Evolutionary conservation across 129 eudicot genomes (phyloP).

Genomic region (Cynara cardunculus): DNA sequence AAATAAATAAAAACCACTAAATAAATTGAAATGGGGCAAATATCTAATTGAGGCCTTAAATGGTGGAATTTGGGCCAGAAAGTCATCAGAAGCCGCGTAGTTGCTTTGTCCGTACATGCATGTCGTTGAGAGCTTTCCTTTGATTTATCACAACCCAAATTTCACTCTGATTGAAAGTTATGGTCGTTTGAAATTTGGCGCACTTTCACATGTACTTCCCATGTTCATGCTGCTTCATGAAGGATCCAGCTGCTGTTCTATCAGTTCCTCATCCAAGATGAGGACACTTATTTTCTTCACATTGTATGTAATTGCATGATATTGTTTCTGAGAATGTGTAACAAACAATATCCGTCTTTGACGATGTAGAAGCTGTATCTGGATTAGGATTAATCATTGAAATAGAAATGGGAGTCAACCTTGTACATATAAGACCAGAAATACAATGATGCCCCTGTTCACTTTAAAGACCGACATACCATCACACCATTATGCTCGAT

Average conservation of each 20-base stretch:
- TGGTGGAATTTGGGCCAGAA: background rate
- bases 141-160: background rate
- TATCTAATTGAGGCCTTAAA: slow-evolving; percentile 2
- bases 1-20: background rate
- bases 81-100: background rate
- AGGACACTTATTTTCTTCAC: background rate
- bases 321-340: background rate
- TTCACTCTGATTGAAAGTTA: background rate
- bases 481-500: slow-evolving; percentile 1
- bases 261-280: slow-evolving; percentile 1
- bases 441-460: slow-evolving; percentile 3
- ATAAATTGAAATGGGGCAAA: background rate
- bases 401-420: background rate
- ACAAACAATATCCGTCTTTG: background rate
- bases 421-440: background rate
- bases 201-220: background rate
- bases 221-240: background rate
- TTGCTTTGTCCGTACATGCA: background rate
- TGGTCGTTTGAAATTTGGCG: background rate
- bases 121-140: background rate
- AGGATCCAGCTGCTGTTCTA: background rate
- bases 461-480: background rate
- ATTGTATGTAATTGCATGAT: background rate
- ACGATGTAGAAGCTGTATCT: background rate
- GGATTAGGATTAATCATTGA: background rate